These are phyloP conservation scores for Rhodotorula glutinis DNA, from an alignment of 1,284 basidiomycete genomes.

Conservation along the genomic window DNA sequence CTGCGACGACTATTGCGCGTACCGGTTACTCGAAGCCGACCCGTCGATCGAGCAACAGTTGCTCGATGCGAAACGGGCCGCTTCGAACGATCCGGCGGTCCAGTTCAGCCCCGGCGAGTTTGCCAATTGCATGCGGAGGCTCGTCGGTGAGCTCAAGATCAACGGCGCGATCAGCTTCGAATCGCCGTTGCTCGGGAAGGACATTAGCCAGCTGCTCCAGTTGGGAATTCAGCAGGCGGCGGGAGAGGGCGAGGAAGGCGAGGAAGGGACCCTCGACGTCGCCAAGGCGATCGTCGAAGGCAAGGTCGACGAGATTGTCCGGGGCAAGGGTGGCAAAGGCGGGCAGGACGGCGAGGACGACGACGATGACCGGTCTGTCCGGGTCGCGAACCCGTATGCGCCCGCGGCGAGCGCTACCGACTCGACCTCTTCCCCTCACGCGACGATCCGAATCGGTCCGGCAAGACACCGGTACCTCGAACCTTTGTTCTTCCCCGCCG, in stretches of 20 bases:
- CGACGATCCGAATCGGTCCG: constrained; percentile 73
- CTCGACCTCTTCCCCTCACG: constrained; percentile 31
- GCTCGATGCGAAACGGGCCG: background rate
- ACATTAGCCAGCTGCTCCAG: background rate
- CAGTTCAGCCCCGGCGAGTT: constrained; percentile 23
- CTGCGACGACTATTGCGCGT: constrained; percentile 71
- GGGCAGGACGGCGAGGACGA: constrained; percentile 40
- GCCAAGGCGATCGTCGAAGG: constrained; percentile 54
- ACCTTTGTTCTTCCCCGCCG: constrained; percentile 72
- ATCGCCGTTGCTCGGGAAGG: constrained; percentile 42
- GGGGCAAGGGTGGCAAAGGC: constrained; percentile 4
- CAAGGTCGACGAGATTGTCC: constrained; percentile 55
- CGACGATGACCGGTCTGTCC: constrained; percentile 65
- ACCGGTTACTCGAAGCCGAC: constrained; percentile 50
- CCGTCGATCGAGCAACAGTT: constrained; percentile 9
- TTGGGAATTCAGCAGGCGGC: constrained; percentile 42
- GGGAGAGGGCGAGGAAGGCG: constrained; percentile 55
- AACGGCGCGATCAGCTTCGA: constrained; percentile 50
- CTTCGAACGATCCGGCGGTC: background rate
- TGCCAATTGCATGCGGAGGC: constrained; percentile 26
- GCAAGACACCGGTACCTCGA: constrained; percentile 87
- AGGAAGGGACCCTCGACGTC: constrained; percentile 69
- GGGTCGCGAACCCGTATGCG: constrained; percentile 72
- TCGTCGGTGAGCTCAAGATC: constrained; percentile 60
- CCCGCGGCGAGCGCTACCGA: constrained; percentile 55